Base-by-base conservation (phyloP, 805 yeast species). In the Ogataea paraovalis region DNA sequence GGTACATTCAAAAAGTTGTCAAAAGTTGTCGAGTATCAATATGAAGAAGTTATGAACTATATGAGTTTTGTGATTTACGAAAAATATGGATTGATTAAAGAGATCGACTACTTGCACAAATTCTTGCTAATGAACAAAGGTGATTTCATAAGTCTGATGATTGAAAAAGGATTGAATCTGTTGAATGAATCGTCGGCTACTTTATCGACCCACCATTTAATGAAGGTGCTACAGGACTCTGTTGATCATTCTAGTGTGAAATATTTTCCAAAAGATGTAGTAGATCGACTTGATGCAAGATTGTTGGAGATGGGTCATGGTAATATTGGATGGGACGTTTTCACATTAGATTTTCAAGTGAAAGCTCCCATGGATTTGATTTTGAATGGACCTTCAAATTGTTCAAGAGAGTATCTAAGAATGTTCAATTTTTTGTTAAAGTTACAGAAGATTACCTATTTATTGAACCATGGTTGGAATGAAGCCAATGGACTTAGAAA, bases 381-480 rank as follows among this genome's bases (percentile, higher is more conserved):
- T 3, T 69, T 92, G 16, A 69, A 83, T 34, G 72, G 62, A 19
- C 5, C 19, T n/a, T 34, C 38, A 5, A 68, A 71, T 22, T 67
- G 73, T 18, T 73, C 74, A 42, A 72, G 72, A 47, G 87, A 80
- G 45, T 92, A 92, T 62, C 70, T 89, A 44, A 77, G 86, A 55
- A 78, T 91, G 53, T 94, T 92, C 71, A 88, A 90, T 56, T 87
- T 89, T 58, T 64, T 94, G 37, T 87, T 97, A 89, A 78, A 85
- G 54, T 67, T 92, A 20, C 79, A 83, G 50, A 83, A 87, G 52
- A 74, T 83, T 14, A 75, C 77, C 18, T 74, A 69, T 56, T 67
- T 80, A 46, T 69, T 86, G 48, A 73, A 74, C 44, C 54, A 56
- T 4, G 69, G 72, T 22, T 81, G 85, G 87, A 59, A 61, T 25